phyloP scores from a whole-genome alignment of 495 filamentous ascomycete species.

The Tuber indicum region DNA sequence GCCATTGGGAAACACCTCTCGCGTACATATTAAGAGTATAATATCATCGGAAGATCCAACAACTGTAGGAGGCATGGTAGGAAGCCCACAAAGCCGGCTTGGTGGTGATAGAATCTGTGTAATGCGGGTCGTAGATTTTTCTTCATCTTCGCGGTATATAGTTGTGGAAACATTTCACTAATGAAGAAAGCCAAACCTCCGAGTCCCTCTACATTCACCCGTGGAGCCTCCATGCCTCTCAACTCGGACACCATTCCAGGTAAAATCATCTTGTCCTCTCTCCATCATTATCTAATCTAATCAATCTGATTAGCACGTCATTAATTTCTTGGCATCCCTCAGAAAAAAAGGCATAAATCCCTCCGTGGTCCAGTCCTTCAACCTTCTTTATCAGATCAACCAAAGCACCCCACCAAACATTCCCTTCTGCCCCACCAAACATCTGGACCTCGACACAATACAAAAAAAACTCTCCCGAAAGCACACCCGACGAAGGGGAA shows the following conservation, averaged over 20 bases:
- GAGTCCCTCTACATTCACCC: neutral
- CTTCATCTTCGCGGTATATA: neutral
- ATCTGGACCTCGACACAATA: neutral
- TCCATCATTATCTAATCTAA: neutral
- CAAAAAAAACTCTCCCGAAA: neutral
- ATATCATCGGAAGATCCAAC: too few species aligned
- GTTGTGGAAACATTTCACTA: neutral
- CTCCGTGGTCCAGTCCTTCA: neutral
- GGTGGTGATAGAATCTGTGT: neutral
- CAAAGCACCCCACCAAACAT: neutral
- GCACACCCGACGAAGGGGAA: neutral
- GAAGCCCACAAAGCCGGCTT: neutral
- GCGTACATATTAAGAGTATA: too few species aligned
- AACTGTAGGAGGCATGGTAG: neutral
- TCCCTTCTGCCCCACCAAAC: neutral
- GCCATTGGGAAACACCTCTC: neutral
- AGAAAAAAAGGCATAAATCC: neutral
- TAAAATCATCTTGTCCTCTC: neutral
- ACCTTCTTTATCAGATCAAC: conserved; percentile 2
- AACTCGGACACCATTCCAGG: neutral
- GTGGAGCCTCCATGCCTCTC: neutral
- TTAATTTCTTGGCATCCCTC: neutral
- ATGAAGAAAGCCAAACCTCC: neutral
- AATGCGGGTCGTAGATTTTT: neutral
- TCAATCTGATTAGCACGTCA: neutral